Evolutionary conservation across 148 eudicot genomes (phyloP).

Genomic region (Spergularia bocconei): DNA sequence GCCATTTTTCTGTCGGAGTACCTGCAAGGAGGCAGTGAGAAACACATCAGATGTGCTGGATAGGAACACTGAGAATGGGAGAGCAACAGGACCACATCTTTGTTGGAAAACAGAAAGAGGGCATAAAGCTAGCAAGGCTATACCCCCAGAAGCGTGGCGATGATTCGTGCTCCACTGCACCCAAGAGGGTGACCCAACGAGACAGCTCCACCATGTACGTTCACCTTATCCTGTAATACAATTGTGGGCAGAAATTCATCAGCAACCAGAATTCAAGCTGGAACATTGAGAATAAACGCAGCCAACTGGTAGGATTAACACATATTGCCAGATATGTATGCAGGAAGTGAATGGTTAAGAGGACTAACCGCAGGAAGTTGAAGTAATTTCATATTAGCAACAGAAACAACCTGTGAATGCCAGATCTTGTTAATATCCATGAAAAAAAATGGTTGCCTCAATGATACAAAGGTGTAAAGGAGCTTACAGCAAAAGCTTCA

Average conservation of each 20-base stretch:
- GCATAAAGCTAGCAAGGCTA: conserved; percentile 2
- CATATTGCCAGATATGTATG: background rate
- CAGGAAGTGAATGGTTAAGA: conserved; percentile 1
- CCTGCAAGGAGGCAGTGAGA: conserved; percentile 36
- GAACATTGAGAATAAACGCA: too few species aligned
- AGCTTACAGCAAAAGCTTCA: conserved; percentile 89
- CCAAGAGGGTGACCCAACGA: conserved; percentile 99
- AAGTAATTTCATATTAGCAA: conserved; percentile 81
- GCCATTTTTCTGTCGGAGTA: conserved; percentile 73
- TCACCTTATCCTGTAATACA: conserved; percentile 71
- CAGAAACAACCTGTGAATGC: conserved; percentile 76
- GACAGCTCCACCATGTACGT: conserved; percentile 97
- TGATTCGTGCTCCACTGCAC: conserved; percentile 97
- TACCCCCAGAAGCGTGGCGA: conserved; percentile 96
- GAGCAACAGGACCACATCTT: too few species aligned
- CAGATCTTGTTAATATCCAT: conserved; percentile 2
- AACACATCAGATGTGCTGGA: background rate
- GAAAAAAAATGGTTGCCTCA: background rate
- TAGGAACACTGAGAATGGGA: too few species aligned
- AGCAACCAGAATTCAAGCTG: background rate
- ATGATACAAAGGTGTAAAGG: conserved; percentile 1
- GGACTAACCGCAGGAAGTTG: conserved; percentile 72
- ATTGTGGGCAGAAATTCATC: conserved; percentile 10
- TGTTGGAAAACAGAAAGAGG: background rate
- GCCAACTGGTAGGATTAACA: background rate